Evolutionary conservation across 139 green algal genomes (phyloP), one percentile per base, ranked within the genome.

Genomic region (Chlorella sp.): DNA sequence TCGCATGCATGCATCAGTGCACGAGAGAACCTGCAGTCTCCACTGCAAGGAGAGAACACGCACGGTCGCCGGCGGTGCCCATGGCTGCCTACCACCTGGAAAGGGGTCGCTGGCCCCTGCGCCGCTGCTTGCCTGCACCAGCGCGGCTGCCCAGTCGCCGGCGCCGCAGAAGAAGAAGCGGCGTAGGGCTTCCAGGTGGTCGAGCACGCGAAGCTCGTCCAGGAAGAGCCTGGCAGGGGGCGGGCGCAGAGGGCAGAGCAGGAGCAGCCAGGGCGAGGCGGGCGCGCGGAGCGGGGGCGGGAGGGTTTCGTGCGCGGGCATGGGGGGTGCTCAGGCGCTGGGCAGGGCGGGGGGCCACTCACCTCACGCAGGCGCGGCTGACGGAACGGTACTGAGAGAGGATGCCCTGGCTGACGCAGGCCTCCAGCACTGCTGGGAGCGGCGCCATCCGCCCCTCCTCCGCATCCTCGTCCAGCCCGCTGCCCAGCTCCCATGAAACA

Each of bases 171-270:
- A 71, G 46, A 81, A 81, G 23, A 72, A 53, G 25, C 67, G 50
- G 45, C 76, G 76, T 36, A 76, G 67, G 15, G 69, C 55, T n/a
- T 81, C 56, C 27, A 81, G 45, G 46, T 81, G 76, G 5, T 71
- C 56, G 56, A 70, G 23, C 58, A 81, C 50, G 17, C 53, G 60
- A 5, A 81, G 76, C 45, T 81, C 76, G 25, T 81, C 67, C 35
- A 76, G 51, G 43, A 81, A 76, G n/a, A 72, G 29, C 67, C 76
- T 81, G 58, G n/a, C n/a, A n/a, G n/a, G n/a, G n/a, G n/a, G n/a
- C n/a, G n/a, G n/a, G n/a, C n/a, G 17, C 14, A 60, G 65, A 62
- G 42, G 5, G 8, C 64, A 56, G 7, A 71, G 42, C 12, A n/a
- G 42, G 7, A 41, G 25, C n/a, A n/a, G n/a, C n/a, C n/a, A n/a